Base-by-base conservation (phyloP, 805 yeast genomes). In the Metschnikowia continentalis region DNA sequence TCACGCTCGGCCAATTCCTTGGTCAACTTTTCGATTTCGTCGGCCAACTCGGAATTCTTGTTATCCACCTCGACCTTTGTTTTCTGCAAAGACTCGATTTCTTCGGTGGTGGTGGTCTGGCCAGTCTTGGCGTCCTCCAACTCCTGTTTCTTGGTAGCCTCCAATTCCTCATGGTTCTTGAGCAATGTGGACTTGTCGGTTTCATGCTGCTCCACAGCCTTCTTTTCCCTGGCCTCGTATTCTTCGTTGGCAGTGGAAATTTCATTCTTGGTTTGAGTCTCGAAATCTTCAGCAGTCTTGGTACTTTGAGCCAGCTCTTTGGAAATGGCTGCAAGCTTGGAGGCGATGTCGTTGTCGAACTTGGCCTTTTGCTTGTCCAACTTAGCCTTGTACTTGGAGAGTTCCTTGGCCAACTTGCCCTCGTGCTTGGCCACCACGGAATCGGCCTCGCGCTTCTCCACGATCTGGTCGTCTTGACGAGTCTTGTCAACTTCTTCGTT, bases 401-500 rank as follows among this genome's bases (percentile, higher is more conserved):
- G 68, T 32, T 67, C 72, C n/a, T 59, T 59, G 48, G 61, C 62
- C 55, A 74, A 69, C 53, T 71, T 71, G 40, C 53, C 51, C 46
- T 70, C 70, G 54, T 74, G 77, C 32, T 59, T 56, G 22, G 63
- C 61, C 32, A 66, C 70, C 54, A 72, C 75, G 41, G 63, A 56
- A 22, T 67, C 71, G 47, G 75, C 67, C 35, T 64, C 67, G 49
- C 69, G 65, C 61, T 75, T 61, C 62, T 73, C 63, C 53, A 67
- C 63, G 61, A 74, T 65, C 57, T 71, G 68, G 60, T 78, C 82
- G 54, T 70, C 77, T 50, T 69, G 54, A 54, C 75, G 62, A 32
- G 77, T 70, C 55, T 71, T 69, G 44, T 63, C 66, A 43, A 79
- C 84, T 53, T 77, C 76, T 30, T 73, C 77, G 59, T 79, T 77